These are phyloP conservation scores for Blastocystis sp. DNA, from an alignment of 352 stramenopile genomes.

Conservation along the genomic window DNA sequence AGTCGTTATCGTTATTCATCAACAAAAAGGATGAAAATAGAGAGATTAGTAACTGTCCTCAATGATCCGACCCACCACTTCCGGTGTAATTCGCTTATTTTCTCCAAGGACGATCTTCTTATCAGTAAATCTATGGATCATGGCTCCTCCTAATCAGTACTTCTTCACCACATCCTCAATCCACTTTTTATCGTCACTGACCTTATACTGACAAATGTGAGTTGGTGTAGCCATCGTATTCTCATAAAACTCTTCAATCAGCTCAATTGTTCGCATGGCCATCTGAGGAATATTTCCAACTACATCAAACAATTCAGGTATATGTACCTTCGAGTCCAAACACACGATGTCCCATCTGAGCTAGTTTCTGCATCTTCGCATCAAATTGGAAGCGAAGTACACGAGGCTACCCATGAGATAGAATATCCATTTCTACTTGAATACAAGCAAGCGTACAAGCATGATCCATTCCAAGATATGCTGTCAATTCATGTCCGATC, in stretches of 20 bases:
- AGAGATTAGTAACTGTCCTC: conserved; percentile 47
- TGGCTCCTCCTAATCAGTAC: not conserved
- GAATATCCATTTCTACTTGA: not conserved
- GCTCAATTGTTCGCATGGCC: conserved; percentile 37
- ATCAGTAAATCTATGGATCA: conserved; percentile 28
- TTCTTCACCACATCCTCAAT: conserved; percentile 59
- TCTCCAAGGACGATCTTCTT: conserved; percentile 55
- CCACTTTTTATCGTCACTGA: conserved; percentile 15
- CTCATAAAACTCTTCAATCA: conserved; percentile 63
- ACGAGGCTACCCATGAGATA: not conserved
- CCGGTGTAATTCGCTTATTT: conserved; percentile 47
- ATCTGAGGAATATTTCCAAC: conserved; percentile 4
- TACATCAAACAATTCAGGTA: not conserved
- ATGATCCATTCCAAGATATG: conserved; percentile 55
- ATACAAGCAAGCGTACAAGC: conserved; percentile 59
- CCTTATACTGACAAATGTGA: conserved; percentile 57
- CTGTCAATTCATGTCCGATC: conserved; percentile 60
- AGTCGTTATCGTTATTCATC: conserved; percentile 27
- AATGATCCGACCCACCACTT: conserved; percentile 50
- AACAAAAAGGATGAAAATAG: conserved; percentile 15
- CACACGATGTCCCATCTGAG: conserved; percentile 56
- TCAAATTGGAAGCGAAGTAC: conserved; percentile 58
- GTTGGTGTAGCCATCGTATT: conserved; percentile 47
- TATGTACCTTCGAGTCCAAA: conserved; percentile 19
- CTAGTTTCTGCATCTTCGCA: conserved; percentile 59